Conservation (phyloP, 768 basidiomycete species). For the Boletus bicolor region DNA sequence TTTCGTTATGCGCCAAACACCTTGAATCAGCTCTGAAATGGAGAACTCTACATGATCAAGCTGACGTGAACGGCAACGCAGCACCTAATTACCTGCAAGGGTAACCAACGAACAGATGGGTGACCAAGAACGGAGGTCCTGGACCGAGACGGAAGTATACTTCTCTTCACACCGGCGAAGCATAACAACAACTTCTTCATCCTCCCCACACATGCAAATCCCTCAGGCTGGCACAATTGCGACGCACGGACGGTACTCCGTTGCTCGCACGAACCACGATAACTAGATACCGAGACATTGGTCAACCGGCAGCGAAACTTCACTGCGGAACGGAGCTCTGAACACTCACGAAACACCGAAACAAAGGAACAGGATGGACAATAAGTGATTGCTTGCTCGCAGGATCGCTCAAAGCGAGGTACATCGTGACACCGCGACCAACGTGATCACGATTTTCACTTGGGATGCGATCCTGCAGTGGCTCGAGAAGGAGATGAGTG, state of each 20-base stretch:
- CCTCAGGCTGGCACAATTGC: not conserved
- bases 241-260: not conserved
- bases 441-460: not conserved
- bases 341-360: not conserved
- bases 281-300: not conserved
- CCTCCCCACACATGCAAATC: not conserved
- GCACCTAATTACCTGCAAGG: not conserved
- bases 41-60: not conserved
- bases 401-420: not conserved
- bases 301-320: not conserved
- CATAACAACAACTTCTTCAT: not conserved
- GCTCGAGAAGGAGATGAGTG: not conserved
- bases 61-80: not conserved
- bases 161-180: not conserved
- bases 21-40: not conserved
- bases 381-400: not conserved
- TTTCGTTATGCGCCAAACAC: slow-evolving; percentile 1
- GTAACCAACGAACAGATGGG: slow-evolving; percentile 1
- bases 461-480: not conserved
- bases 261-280: not conserved
- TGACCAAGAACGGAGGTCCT: not conserved
- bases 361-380: not conserved
- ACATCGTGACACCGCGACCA: not conserved
- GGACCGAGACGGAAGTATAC: slow-evolving; percentile 2
- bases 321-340: not conserved